Conservation (phyloP, 805 yeast species). For the Metschnikowia continentalis region DNA sequence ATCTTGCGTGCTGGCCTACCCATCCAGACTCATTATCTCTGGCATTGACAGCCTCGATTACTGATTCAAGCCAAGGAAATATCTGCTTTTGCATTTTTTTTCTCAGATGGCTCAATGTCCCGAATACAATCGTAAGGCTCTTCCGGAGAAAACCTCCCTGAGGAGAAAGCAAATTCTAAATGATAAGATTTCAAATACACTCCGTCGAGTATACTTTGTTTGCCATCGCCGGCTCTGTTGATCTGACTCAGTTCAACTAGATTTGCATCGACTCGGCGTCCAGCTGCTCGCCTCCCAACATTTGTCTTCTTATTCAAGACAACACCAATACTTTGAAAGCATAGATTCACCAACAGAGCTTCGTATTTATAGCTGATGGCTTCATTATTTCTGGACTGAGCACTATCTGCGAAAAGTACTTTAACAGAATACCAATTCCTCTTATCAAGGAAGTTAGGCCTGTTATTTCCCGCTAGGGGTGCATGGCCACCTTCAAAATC, state of each 20-base stretch:
- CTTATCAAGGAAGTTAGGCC: slow-evolving; percentile 5
- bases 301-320: background rate
- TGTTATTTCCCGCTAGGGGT: background rate
- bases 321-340: background rate
- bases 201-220: background rate
- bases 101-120: slow-evolving; percentile 5
- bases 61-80: slow-evolving; percentile 7
- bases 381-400: background rate
- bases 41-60: background rate
- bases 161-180: background rate
- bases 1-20: background rate
- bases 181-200: background rate
- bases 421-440: slow-evolving; percentile 4
- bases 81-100: slow-evolving; percentile 1
- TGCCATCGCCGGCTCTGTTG: background rate
- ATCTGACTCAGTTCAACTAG: background rate
- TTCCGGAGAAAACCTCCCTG: slow-evolving; percentile 2
- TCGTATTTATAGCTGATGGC: background rate
- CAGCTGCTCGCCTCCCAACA: background rate
- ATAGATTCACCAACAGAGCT: background rate
- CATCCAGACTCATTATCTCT: background rate
- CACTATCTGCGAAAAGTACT: background rate
- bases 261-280: background rate
- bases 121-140: slow-evolving; percentile 5
- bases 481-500: slow-evolving; percentile 2